Evolutionary conservation across 352 stramenopile genomes (phyloP), one percentile per base, ranked within the genome.

Genomic region (Halophytophthora polymorphica): DNA sequence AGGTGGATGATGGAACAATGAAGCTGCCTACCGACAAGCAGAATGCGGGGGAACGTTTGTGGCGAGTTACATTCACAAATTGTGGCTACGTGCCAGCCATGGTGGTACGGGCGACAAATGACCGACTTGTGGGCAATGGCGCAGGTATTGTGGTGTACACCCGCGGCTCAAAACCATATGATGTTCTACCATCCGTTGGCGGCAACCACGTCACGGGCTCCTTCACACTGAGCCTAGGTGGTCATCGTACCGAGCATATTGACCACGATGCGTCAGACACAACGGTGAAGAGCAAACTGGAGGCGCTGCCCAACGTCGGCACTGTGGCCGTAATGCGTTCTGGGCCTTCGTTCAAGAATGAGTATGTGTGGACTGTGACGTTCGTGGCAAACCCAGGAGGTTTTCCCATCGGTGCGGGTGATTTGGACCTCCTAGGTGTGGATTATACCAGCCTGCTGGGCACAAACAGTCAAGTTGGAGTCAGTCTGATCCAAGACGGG

Each of bases 301-400:
- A 98, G 64, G 75, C 71, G n/a, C 68, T 99, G 18, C 87, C 91
- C 1, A 98, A 98, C 56, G 61, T 98, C 21, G 95, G 93, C 5
- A 84, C 71, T 2, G 94, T 98, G 1, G 57, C 69, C 19, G 96
- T 98, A 12, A 66, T 64, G 28, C 88, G 90, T 4, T 79, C 61
- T 1, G 79, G 79, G 0, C 95, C 95, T 8, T 88, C 88, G 2
- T 65, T 96, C 12, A 89, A 93, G 44, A 86, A 83, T 34, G 86
- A 92, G 42, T 99, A 98, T 54, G 73, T 73, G 14, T 99, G 96
- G 96, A 86, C 70, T 14, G 74, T 99, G 43, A 98, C 91, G 6
- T 98, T 98, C 63, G 56, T 77, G 1, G 77, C 88, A 1, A 98
- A 97, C 51, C 93, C 93, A 15, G 94, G 93, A 14, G 91, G 85